Conservation (phyloP, 2,329 filamentous ascomycete species). For the Sphaerulina populicola region DNA sequence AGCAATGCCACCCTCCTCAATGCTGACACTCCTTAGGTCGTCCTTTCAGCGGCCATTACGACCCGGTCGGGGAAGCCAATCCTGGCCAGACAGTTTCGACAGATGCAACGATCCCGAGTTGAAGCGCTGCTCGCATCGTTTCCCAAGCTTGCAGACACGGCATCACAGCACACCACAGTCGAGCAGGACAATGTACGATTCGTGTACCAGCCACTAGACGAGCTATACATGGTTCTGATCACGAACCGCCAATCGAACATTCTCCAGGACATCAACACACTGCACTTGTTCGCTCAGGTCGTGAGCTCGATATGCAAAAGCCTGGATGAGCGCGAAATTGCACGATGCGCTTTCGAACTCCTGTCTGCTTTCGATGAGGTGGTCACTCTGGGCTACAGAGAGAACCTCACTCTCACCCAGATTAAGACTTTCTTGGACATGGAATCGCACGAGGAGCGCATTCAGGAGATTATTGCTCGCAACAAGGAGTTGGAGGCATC, state of each 20-base stretch:
- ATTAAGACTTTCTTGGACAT: constrained; percentile 99
- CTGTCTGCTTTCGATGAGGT: constrained; percentile 96
- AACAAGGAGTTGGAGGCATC: constrained; percentile 98
- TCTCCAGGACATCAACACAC: constrained; percentile 94
- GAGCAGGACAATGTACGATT: constrained; percentile 99
- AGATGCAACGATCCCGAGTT: constrained; percentile 93
- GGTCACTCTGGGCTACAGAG: constrained; percentile 87
- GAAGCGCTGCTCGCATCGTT: constrained; percentile 95
- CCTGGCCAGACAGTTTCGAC: constrained; percentile 92
- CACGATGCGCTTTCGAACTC: constrained; percentile 90
- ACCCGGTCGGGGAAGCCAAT: constrained; percentile 97
- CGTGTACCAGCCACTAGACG: constrained; percentile 96
- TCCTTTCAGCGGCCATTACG: constrained; percentile 97
- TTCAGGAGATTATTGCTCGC: constrained; percentile 91
- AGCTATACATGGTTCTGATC: constrained; percentile 99
- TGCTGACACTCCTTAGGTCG: constrained; percentile 55
- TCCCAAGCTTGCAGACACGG: constrained; percentile 91
- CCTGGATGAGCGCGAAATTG: constrained; percentile 88
- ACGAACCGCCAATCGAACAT: constrained; percentile 99
- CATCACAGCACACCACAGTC: constrained; percentile 94
- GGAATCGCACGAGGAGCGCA: constrained; percentile 98
- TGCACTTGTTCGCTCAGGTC: constrained; percentile 95
- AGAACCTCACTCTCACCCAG: constrained; percentile 91
- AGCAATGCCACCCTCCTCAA: not conserved
- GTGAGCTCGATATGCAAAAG: constrained; percentile 94